Evolutionary conservation across 1,284 basidiomycete genomes (phyloP).

Genomic region (Sanghuangporus weigelae): DNA sequence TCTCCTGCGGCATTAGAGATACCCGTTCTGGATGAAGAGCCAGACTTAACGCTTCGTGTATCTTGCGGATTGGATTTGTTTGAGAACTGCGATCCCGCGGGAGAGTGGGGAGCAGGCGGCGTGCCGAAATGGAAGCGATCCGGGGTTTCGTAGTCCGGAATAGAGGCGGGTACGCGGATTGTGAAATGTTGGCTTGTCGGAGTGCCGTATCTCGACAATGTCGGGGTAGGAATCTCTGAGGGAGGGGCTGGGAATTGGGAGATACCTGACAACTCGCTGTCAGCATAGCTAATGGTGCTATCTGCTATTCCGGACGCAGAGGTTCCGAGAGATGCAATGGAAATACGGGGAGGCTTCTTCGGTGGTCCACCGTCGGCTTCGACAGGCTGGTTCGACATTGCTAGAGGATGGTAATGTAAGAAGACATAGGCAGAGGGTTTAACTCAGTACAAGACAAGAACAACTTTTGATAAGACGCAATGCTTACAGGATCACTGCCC

Average conservation of each 20-base stretch:
- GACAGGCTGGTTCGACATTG: neutral
- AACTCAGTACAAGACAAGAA: neutral
- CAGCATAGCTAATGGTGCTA: slow-evolving; percentile 45
- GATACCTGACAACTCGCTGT: slow-evolving; percentile 29
- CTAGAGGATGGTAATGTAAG: neutral
- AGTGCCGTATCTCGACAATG: slow-evolving; percentile 18
- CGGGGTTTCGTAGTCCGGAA: slow-evolving; percentile 9
- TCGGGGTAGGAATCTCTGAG: slow-evolving; percentile 28
- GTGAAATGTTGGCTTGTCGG: slow-evolving; percentile 18
- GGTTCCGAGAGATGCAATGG: slow-evolving; percentile 37
- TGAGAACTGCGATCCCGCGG: neutral
- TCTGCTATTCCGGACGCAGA: slow-evolving; percentile 50
- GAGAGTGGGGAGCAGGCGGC: slow-evolving; percentile 7
- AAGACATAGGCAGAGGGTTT: neutral
- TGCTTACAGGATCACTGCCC: slow-evolving; percentile 12
- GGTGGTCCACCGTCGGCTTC: neutral
- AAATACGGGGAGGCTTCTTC: slow-evolving; percentile 27
- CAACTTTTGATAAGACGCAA: neutral
- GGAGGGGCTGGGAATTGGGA: slow-evolving; percentile 39
- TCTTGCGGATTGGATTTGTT: neutral
- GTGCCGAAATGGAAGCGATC: slow-evolving; percentile 2
- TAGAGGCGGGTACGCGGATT: slow-evolving; percentile 4
- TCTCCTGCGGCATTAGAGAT: neutral
- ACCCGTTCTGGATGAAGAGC: neutral
- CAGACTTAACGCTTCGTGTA: slow-evolving; percentile 1